A percentile compares a stretch with the other conserved stretches of the same genome.
Evolutionary conservation across 306 rosid species (phyloP).

Genomic region (Trifolium subterraneum): DNA sequence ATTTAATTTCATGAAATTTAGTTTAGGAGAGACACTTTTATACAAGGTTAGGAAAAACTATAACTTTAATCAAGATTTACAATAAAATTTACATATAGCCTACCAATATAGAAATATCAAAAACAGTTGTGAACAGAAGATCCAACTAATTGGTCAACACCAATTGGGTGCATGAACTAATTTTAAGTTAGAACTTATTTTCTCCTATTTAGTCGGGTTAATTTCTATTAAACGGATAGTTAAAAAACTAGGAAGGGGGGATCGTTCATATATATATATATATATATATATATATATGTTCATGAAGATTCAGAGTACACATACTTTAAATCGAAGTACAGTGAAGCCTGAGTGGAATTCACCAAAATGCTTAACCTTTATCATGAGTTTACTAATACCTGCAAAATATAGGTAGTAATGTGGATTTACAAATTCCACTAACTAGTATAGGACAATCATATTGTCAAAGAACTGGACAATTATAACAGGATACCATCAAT

Average conservation of each 20-base stretch:
- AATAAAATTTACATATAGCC: too few species aligned
- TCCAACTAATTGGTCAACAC: too few species aligned
- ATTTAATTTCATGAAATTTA: background rate
- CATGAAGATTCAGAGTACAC: constrained; percentile 48
- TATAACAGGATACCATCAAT: constrained; percentile 38
- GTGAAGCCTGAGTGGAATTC: constrained; percentile 52
- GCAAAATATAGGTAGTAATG: constrained; percentile 39
- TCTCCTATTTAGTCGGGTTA: too few species aligned
- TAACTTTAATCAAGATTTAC: too few species aligned
- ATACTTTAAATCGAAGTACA: constrained; percentile 45
- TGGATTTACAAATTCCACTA: constrained; percentile 10
- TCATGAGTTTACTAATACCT: constrained; percentile 36
- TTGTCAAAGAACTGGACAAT: constrained; percentile 15
- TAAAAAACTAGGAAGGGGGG: too few species aligned
- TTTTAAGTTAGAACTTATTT: background rate
- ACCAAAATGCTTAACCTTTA: constrained; percentile 41
- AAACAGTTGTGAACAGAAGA: too few species aligned
- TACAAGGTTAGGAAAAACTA: too few species aligned
- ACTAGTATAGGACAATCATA: constrained; percentile 27
- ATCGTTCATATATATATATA: background rate
- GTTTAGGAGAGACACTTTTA: too few species aligned
- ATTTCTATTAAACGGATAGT: too few species aligned
- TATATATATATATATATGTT: background rate
- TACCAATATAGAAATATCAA: too few species aligned
- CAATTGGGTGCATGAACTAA: too few species aligned